phyloP scores from a whole-genome alignment of 2,329 filamentous ascomycete species.

The Penicillium griseofulvum region DNA sequence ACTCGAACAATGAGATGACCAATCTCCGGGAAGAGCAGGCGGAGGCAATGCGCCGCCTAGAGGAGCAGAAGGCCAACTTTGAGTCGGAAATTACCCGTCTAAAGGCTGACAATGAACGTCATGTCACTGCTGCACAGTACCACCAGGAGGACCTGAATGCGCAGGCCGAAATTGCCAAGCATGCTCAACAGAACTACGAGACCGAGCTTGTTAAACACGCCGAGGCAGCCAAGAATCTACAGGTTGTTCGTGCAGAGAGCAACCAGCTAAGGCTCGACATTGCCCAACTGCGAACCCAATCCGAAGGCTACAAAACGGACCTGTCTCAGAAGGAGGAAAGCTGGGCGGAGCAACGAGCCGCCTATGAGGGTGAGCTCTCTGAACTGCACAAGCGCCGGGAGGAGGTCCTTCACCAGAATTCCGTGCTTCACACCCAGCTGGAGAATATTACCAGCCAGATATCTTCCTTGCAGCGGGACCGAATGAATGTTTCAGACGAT shows the following conservation, averaged over 20 bases:
- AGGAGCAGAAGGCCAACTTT: constrained; percentile 77
- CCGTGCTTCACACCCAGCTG: constrained; percentile 82
- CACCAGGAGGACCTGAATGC: constrained; percentile 89
- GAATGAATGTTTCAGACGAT: constrained; percentile 52
- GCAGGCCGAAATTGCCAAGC: constrained; percentile 88
- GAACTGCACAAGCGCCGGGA: constrained; percentile 78
- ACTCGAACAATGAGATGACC: constrained; percentile 78
- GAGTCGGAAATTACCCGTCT: constrained; percentile 77
- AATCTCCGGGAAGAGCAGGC: constrained; percentile 75
- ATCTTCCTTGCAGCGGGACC: constrained; percentile 71
- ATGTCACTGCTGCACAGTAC: constrained; percentile 74
- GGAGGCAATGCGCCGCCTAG: constrained; percentile 66
- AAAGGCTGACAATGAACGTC: constrained; percentile 78
- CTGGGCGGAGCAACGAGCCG: constrained; percentile 78
- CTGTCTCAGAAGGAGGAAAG: constrained; percentile 79
- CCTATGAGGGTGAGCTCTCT: constrained; percentile 77
- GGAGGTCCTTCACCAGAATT: constrained; percentile 85
- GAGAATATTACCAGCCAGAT: constrained; percentile 81
- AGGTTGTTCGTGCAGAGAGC: constrained; percentile 73
- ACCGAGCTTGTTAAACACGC: constrained; percentile 92
- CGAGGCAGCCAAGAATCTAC: constrained; percentile 83
- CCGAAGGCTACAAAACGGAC: constrained; percentile 78
- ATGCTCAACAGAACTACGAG: constrained; percentile 94
- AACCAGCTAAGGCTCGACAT: constrained; percentile 79
- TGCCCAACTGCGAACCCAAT: constrained; percentile 71